These are phyloP conservation scores for Caryopteris hybrid DNA, from an alignment of 305 asterid genomes.

Conservation along the genomic window DNA sequence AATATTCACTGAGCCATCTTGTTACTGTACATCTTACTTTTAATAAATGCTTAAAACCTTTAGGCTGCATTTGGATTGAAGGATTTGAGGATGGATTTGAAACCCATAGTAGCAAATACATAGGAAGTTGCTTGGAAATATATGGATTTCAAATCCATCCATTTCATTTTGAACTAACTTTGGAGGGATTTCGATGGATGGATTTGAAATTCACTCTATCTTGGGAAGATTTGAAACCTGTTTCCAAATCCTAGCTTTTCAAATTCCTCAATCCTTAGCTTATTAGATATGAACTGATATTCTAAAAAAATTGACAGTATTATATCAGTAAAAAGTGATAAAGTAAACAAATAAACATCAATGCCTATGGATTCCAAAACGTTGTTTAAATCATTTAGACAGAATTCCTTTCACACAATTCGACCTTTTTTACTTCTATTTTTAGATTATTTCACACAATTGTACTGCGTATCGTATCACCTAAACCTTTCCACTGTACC, in stretches of 20 bases:
- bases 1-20: background rate
- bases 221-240: no score
- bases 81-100: no score
- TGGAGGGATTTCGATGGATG: no score
- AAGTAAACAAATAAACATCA: background rate
- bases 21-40: background rate
- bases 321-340: background rate
- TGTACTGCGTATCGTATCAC: background rate
- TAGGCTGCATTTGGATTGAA: no score
- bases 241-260: no score
- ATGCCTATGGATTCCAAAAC: background rate
- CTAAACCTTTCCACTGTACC: background rate
- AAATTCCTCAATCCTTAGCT: no score
- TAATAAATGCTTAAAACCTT: background rate
- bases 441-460: no score
- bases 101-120: no score
- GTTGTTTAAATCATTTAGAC: background rate
- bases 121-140: no score
- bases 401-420: background rate
- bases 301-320: background rate
- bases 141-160: no score
- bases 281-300: background rate
- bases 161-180: no score
- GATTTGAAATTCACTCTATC: no score
- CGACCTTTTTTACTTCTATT: background rate